Conservation (phyloP, 1,284 basidiomycete species). For the Agaricales sp. region DNA sequence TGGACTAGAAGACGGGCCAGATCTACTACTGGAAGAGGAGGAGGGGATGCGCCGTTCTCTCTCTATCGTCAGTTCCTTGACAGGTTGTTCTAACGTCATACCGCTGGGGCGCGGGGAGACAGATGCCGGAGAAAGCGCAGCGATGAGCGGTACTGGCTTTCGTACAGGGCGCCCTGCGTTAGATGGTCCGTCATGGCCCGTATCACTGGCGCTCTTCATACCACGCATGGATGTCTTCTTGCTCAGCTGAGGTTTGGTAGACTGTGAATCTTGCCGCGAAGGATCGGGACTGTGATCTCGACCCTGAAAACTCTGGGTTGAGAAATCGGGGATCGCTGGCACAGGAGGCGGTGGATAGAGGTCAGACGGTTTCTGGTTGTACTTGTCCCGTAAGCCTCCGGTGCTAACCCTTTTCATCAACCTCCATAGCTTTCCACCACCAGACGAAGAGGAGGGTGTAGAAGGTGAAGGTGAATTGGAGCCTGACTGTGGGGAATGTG, state of each 20-base stretch:
- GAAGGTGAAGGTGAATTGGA: background rate
- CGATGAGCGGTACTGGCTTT: no score
- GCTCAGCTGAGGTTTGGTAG: background rate
- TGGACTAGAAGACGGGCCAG: background rate
- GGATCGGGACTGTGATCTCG: background rate
- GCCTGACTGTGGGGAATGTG: background rate
- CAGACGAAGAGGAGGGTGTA: background rate
- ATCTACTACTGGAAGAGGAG: background rate
- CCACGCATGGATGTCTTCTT: background rate
- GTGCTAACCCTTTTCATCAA: conserved; percentile 61
- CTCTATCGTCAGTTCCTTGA: no score
- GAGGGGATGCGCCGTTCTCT: no score
- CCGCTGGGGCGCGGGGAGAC: no score
- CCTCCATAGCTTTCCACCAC: conserved; percentile 45
- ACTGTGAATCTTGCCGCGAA: background rate
- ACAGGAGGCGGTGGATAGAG: conserved; percentile 41
- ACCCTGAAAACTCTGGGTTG: conserved; percentile 26
- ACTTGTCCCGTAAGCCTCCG: conserved; percentile 50
- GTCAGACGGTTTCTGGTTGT: conserved; percentile 15
- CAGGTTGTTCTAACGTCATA: no score
- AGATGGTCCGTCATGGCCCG: background rate
- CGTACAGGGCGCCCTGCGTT: no score
- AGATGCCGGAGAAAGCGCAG: no score
- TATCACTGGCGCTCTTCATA: background rate
- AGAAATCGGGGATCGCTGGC: conserved; percentile 36